Evolutionary conservation across 192 early-diverging fungal species (phyloP).

Genomic region (Coemansia javaensis): DNA sequence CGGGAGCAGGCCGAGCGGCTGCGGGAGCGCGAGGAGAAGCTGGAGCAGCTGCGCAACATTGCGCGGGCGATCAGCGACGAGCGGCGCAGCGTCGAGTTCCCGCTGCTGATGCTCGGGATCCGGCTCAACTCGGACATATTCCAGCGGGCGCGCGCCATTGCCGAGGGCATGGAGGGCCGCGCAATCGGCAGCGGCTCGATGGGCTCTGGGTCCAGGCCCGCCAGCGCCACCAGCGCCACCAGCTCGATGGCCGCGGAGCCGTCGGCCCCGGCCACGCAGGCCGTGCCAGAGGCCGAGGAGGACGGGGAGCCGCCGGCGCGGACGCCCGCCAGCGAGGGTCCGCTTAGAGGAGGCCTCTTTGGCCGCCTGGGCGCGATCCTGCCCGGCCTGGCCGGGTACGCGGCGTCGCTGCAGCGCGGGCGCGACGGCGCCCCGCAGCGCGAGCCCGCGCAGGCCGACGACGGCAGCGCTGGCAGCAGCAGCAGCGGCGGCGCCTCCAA

Average conservation of each 20-base stretch:
- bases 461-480: slow-evolving; percentile 1
- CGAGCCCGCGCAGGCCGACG: neutral
- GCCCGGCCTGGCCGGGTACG: neutral
- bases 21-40: slow-evolving; percentile 23
- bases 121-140: slow-evolving; percentile 26
- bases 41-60: slow-evolving; percentile 29
- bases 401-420: slow-evolving; percentile 6
- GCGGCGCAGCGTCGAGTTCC: slow-evolving; percentile 19
- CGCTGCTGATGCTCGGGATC: slow-evolving; percentile 31
- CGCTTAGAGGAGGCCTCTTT: too few species aligned
- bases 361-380: slow-evolving; percentile 3
- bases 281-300: neutral
- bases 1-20: slow-evolving; percentile 6
- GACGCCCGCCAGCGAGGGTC: too few species aligned
- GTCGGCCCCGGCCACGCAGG: neutral
- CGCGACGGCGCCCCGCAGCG: slow-evolving; percentile 1
- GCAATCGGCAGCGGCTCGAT: neutral
- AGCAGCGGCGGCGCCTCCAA: neutral
- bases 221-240: slow-evolving; percentile 2
- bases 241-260: slow-evolving; percentile 2
- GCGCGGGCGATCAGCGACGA: slow-evolving; percentile 39
- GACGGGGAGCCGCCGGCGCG: too few species aligned
- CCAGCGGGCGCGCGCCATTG: slow-evolving; percentile 4
- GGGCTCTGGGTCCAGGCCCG: neutral
- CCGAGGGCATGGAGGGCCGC: neutral